Evolutionary conservation across 2,329 filamentous ascomycete genomes (phyloP), one percentile per base, ranked within the genome.

Genomic region (Hypoxylon sp.): DNA sequence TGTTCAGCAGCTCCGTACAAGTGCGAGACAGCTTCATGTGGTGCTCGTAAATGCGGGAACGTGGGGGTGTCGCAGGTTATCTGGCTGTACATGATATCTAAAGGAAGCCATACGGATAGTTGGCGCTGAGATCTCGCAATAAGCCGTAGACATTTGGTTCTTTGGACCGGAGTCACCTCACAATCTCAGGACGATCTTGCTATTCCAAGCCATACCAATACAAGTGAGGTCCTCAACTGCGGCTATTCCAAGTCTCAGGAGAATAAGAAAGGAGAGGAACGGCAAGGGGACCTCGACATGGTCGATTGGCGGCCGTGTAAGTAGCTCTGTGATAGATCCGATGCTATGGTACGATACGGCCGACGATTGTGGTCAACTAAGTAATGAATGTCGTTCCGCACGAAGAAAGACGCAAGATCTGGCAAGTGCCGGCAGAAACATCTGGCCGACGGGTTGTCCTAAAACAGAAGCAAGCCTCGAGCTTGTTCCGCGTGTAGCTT

Each of bases 21-120:
- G 24, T 19, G 31, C 22, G 58, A 66, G 39, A n/a, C 19, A 33
- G 39, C 47, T 64, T 57, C 17, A 48, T 31, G 37, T 47, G 58
- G 51, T 63, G 46, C 22, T 52, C 63, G 57, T 63, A 55, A 63
- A 59, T 58, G 60, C 47, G 55, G 11, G 48, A 62, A 66, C 53
- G 42, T 55, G 48, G 48, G 52, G 59, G 66, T 37, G 39, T 57
- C 42, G 29, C 59, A 37, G 50, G 5, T 31, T 44, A 48, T 37
- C 17, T 50, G 19, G 22, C 22, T 19, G 42, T 39, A 19, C 14
- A 53, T 48, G 22, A 5, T 58, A 5, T 11, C 29, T 10, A 10
- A 58, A 22, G n/a, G 51, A 54, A 54, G 22, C 33, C 35, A 46
- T 35, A 31, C 22, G 10, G 22, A n/a, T 55, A 17, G 3, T 44